These are phyloP conservation scores for Phaeosphaeria sp. DNA, from an alignment of 2,329 filamentous ascomycete genomes.

Conservation along the genomic window DNA sequence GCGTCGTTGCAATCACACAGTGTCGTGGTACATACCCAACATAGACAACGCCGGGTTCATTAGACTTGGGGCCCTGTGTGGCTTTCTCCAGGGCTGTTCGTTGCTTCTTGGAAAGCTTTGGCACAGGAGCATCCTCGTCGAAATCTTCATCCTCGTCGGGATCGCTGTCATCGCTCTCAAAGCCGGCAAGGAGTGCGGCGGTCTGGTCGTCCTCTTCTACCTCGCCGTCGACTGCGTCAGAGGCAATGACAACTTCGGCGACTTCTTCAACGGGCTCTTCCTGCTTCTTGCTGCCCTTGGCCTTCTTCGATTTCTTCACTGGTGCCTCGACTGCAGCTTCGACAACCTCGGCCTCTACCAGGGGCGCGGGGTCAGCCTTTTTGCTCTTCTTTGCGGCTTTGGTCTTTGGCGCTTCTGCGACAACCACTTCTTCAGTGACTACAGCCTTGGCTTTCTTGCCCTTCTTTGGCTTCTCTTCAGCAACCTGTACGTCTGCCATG, in stretches of 20 bases:
- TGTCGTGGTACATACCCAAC: slow-evolving; percentile 63
- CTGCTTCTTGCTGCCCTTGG: slow-evolving; percentile 30
- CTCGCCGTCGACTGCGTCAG: slow-evolving; percentile 25
- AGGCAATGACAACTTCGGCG: slow-evolving; percentile 14
- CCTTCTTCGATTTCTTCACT: slow-evolving; percentile 28
- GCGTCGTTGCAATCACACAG: not conserved
- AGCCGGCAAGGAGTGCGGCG: slow-evolving; percentile 58
- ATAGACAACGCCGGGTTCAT: slow-evolving; percentile 81
- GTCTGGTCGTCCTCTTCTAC: slow-evolving; percentile 55
- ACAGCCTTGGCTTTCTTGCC: slow-evolving; percentile 23
- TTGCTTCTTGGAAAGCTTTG: slow-evolving; percentile 33
- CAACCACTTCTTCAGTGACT: slow-evolving; percentile 10
- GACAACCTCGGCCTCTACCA: slow-evolving; percentile 12
- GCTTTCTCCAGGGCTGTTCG: slow-evolving; percentile 57
- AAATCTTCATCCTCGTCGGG: slow-evolving; percentile 45
- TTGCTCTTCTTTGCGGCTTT: slow-evolving; percentile 31
- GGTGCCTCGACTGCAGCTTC: slow-evolving; percentile 16
- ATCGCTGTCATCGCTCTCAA: slow-evolving; percentile 55
- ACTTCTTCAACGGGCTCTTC: slow-evolving; percentile 25
- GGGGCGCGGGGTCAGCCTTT: slow-evolving; percentile 17
- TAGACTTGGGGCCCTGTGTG: slow-evolving; percentile 58
- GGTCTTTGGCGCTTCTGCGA: slow-evolving; percentile 22
- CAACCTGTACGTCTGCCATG: slow-evolving; percentile 7
- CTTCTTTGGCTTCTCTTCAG: slow-evolving; percentile 22
- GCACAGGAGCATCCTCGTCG: slow-evolving; percentile 43